Percentiles rank a stretch among this genome's conserved stretches.
These are phyloP conservation scores for Cyanidium caldarium DNA, from an alignment of 23 red algal genomes.

Conservation along the genomic window DNA sequence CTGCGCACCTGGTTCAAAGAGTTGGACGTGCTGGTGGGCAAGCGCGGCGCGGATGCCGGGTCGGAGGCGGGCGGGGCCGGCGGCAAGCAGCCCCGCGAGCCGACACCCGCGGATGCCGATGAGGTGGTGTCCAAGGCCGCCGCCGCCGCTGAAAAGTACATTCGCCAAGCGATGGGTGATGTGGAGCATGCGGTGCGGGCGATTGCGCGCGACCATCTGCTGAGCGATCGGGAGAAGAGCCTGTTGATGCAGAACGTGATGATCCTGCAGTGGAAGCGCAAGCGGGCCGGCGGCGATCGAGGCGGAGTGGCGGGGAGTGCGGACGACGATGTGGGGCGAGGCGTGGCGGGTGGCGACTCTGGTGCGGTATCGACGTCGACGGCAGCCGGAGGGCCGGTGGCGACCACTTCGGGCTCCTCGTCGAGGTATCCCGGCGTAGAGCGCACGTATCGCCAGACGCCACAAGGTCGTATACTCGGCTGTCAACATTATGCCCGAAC, in stretches of 20 bases:
- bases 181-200: slow-evolving; percentile 70
- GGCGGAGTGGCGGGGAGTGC: too few relatives aligned
- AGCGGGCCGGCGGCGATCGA: neutral
- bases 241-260: slow-evolving; percentile 90
- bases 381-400: too few relatives aligned
- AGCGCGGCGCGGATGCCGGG: neutral
- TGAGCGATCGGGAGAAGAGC: slow-evolving; percentile 39
- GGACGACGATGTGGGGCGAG: too few relatives aligned
- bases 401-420: neutral
- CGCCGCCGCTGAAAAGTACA: neutral
- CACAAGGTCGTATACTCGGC: too few relatives aligned
- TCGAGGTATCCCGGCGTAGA: neutral
- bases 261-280: slow-evolving; percentile 42
- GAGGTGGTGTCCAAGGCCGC: neutral
- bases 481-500: slow-evolving; percentile 70
- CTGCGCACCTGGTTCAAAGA: slow-evolving; percentile 67
- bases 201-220: slow-evolving; percentile 51
- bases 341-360: neutral
- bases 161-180: slow-evolving; percentile 56
- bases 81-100: neutral
- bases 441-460: neutral
- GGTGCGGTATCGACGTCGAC: neutral
- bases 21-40: neutral
- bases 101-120: neutral
- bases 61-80: neutral